These are phyloP conservation scores for Tuber microsphaerosporum DNA, from an alignment of 495 filamentous ascomycete genomes.

Conservation along the genomic window DNA sequence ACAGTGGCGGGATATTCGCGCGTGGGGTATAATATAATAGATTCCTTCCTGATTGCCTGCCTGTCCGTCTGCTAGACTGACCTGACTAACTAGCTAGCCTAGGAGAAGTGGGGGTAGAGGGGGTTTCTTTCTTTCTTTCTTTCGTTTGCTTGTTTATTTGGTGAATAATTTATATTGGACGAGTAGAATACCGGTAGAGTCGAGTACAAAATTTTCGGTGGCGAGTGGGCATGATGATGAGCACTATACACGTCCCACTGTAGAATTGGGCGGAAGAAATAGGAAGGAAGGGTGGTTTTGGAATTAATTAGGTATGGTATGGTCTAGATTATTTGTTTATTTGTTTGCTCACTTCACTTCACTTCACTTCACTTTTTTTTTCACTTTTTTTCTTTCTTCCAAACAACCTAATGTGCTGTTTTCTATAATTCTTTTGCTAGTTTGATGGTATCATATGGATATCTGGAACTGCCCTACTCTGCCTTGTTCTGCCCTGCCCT, in stretches of 20 bases:
- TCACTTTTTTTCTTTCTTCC: too few species aligned
- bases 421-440: too few species aligned
- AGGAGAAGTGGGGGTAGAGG: too few species aligned
- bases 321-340: neutral
- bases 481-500: too few species aligned
- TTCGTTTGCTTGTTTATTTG: neutral
- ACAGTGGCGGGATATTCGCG: neutral
- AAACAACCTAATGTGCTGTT: too few species aligned
- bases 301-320: neutral
- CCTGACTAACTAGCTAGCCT: too few species aligned
- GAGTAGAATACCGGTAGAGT: neutral
- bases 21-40: too few species aligned
- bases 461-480: too few species aligned
- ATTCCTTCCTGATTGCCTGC: too few species aligned
- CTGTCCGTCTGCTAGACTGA: too few species aligned
- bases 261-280: neutral
- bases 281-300: neutral
- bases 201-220: neutral
- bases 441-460: too few species aligned
- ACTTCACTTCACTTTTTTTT: neutral
- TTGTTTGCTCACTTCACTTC: neutral
- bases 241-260: neutral
- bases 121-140: too few species aligned
- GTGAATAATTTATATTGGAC: neutral
- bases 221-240: neutral